Evolutionary conservation across 768 basidiomycete species (phyloP), one percentile per base, ranked within the genome.

Genomic region (Amanita pseudoporphyria): DNA sequence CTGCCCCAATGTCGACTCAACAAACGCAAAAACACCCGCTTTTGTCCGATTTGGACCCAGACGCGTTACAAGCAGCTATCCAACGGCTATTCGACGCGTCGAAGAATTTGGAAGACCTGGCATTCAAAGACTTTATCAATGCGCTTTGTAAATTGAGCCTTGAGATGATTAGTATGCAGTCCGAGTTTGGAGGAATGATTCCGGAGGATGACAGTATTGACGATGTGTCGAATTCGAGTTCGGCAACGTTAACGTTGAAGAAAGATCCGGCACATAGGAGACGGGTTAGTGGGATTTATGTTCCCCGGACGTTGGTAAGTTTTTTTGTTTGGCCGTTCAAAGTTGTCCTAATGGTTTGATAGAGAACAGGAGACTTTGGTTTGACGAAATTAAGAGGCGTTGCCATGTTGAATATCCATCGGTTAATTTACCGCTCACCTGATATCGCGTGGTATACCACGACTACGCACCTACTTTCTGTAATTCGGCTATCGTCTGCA

Each of bases 301-400:
- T 92, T 14, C 84, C 87, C 0, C 78, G 81, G 43, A 84, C 84
- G 2, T 66, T 87, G 68, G 87, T 89, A 54, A 58, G 85, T 69
- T 28, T 39, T 19, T 18, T 18, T 37, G 18, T 16, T 36, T 36
- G 47, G 0, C 26, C 24, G 7, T 38, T 42, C 30, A 18, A 53
- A 47, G 30, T 40, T 14, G 1, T 24, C 26, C n/a, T 55, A 42
- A 19, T 52, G n/a, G n/a, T 21, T 14, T 22, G 22, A 16, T 51
- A 92, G 87, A 77, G 87, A n/a, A 77, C 86, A 0, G 89, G 88
- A 0, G 95, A 99, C 54, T 98, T 96, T 68, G 89, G 91, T n/a
- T 83, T 97, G 50, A 78, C 78, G 52, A 90, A 89, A 60, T 69
- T 97, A 19, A 87, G 91, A 7, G 77, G 79, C 1, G 83, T 95